Conservation (phyloP, 345 rosid genomes). For the Salix purpurea region DNA sequence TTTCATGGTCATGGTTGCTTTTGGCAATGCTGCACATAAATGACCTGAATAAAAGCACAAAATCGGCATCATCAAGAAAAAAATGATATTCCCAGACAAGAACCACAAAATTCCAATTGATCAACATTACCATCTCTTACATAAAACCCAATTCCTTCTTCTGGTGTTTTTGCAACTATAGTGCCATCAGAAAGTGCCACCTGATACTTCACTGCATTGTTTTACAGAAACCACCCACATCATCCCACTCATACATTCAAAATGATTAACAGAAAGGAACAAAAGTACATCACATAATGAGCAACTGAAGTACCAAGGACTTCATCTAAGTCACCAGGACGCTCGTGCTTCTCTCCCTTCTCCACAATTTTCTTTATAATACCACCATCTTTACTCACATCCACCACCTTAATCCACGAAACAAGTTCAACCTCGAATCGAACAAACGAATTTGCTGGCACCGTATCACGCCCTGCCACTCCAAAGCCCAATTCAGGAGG, state of each 20-base stretch:
- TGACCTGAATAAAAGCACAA: conserved; percentile 34
- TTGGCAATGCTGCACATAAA: conserved; percentile 47
- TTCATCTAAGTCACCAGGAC: conserved; percentile 57
- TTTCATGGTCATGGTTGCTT: conserved; percentile 50
- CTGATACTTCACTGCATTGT: conserved; percentile 48
- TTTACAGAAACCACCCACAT: background rate
- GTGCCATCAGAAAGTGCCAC: conserved; percentile 40
- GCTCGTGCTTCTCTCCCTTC: conserved; percentile 35
- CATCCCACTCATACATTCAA: background rate
- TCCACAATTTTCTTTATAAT: conserved; percentile 50
- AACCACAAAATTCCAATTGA: background rate
- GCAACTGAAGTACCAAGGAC: conserved; percentile 43
- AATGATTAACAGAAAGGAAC: conserved; percentile 8
- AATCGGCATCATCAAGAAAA: background rate
- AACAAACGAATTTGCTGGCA: conserved; percentile 42
- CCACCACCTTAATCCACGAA: conserved; percentile 53
- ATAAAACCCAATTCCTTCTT: conserved; percentile 52
- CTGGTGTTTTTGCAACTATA: conserved; percentile 38
- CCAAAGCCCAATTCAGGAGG: conserved; percentile 50
- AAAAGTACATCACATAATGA: background rate
- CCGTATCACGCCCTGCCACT: conserved; percentile 31
- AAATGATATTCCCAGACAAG: background rate
- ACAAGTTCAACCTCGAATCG: conserved; percentile 51
- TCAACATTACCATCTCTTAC: conserved; percentile 52
- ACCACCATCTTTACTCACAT: conserved; percentile 54